Evolutionary conservation across 106 monocot species (phyloP).

Genomic region (Ottelia alismoides): DNA sequence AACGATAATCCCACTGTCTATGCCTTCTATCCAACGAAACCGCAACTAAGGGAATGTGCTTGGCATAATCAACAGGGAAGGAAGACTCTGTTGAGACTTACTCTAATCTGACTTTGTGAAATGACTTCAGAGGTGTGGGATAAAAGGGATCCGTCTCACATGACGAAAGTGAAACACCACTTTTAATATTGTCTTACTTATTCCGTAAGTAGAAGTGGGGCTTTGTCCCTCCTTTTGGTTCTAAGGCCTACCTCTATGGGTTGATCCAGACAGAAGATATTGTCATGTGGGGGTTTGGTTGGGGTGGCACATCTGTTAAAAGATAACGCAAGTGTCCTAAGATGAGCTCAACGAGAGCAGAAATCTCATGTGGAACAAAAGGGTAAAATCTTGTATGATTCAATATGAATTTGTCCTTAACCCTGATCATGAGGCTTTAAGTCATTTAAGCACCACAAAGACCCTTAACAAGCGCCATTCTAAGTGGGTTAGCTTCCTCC

Average conservation of each 20-base stretch:
- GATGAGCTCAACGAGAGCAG: neutral
- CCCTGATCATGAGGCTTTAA: too few species aligned
- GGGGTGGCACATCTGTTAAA: conserved; percentile 5
- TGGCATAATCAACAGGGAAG: conserved; percentile 9
- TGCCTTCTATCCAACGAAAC: conserved; percentile 65
- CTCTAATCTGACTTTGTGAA: conserved; percentile 9
- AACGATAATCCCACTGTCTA: conserved; percentile 48
- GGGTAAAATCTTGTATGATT: neutral
- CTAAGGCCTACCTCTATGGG: conserved; percentile 1
- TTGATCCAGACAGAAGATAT: conserved; percentile 1
- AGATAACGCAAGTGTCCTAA: conserved; percentile 3
- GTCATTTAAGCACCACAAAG: too few species aligned
- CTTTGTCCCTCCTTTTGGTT: neutral
- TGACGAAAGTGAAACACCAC: neutral
- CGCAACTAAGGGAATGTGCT: conserved; percentile 34
- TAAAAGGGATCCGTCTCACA: conserved; percentile 2
- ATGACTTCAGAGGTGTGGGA: conserved; percentile 12
- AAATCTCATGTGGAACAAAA: conserved; percentile 1
- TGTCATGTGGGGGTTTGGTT: conserved; percentile 6
- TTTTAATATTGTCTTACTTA: neutral
- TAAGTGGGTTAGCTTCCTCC: too few species aligned
- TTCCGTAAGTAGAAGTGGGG: neutral
- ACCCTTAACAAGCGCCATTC: too few species aligned
- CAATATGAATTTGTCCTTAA: too few species aligned
- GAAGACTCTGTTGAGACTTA: conserved; percentile 7